Base-by-base conservation (phyloP, 768 basidiomycete genomes). In the Termitomyces sp. region DNA sequence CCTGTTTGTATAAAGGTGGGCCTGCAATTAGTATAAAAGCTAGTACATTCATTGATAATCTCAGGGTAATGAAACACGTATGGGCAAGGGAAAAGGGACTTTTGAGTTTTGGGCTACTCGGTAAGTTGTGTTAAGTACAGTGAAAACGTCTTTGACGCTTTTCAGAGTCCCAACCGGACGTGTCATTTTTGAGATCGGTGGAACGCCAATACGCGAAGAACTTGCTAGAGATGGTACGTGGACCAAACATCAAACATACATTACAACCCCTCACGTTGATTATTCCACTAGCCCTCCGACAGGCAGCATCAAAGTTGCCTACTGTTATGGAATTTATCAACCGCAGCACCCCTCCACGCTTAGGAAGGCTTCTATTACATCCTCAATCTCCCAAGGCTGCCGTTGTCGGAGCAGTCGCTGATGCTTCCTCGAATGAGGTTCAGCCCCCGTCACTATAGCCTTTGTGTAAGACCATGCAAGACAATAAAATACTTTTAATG, bases 61-160 rank as follows among this genome's bases (percentile, higher is more conserved):
- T 58, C 6, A 59, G 92, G 96, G 97, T 54, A 98, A 97, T 65
- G 95, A 98, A 73, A 95, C 94, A 6, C 90, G 97, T 80, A 98
- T 98, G 97, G 97, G 97, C 52, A 98, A 98, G 74, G 97, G 97
- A 58, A 99, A 99, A 72, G 97, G 97, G 47, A 84, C 90, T 0
- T 98, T 98, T 65, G 97, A 98, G 68, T 98, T 81, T 70, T 99
- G 97, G 97, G 92, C 95, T 28, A 92, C 90, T 58, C 84, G 92
- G 92, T 93, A 65, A 55, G 84, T 67, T 24, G 60, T 59, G 6
- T 53, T 36, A 42, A n/a, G 22, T 22, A 55, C 13, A 14, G 12
- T 16, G 16, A 26, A 43, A 22, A 51, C 9, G n/a, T 40, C 40
- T 33, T n/a, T 42, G 28, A 33, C 49, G 18, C 48, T 22, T 28